Conservation (phyloP, 1,284 basidiomycete genomes). For the Rugosomyces carneus region DNA sequence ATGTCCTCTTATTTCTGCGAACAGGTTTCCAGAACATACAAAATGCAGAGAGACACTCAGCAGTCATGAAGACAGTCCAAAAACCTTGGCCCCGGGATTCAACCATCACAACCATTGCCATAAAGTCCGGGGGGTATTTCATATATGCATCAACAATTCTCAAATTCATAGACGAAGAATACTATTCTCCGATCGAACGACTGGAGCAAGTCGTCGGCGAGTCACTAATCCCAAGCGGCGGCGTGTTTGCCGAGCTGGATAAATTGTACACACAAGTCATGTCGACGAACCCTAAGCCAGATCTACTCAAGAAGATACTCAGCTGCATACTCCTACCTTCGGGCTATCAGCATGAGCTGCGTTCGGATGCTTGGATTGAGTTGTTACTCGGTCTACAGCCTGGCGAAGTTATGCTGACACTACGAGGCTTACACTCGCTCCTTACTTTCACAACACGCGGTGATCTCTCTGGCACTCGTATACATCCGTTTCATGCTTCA, state of each 20-base stretch:
- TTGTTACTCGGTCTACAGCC: neutral
- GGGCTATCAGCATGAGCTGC: no score
- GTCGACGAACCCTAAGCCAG: constrained; percentile 15
- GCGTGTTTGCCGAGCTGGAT: neutral
- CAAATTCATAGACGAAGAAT: constrained; percentile 12
- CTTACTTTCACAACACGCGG: neutral
- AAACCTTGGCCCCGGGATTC: constrained; percentile 12
- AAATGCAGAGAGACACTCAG: neutral
- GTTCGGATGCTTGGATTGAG: neutral
- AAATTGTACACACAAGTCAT: constrained; percentile 1
- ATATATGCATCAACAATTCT: constrained; percentile 13
- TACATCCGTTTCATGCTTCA: neutral
- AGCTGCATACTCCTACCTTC: neutral
- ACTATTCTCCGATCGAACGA: constrained; percentile 1
- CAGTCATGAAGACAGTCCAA: neutral
- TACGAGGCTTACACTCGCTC: constrained; percentile 5
- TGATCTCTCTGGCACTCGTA: neutral
- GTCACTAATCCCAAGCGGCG: neutral
- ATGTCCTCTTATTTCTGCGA: constrained; percentile 3
- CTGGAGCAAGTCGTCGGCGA: neutral
- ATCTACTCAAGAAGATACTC: neutral
- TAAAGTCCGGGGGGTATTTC: constrained; percentile 14
- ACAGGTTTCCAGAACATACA: constrained; percentile 2
- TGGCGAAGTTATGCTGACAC: constrained; percentile 1
- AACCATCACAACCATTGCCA: constrained; percentile 11